Conservation (phyloP, 495 filamentous ascomycete genomes). For the Parachaetomium inaequale region DNA sequence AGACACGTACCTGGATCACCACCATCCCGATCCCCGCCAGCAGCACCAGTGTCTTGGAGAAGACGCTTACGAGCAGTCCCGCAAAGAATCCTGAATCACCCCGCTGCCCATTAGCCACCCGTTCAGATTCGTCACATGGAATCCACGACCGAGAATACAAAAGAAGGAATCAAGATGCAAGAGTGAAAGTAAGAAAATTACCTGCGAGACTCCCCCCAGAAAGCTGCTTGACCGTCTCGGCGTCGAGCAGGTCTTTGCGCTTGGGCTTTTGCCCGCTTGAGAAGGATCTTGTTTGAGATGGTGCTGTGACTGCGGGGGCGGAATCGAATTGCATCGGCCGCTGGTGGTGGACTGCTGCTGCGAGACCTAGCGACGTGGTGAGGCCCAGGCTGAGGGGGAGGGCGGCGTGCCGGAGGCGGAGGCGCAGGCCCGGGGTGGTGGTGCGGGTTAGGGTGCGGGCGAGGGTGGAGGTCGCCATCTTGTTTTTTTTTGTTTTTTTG, state of each 20-base stretch:
- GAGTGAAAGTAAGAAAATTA: slow-evolving; percentile 18
- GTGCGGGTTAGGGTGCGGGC: slow-evolving; percentile 9
- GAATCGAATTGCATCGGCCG: slow-evolving; percentile 34
- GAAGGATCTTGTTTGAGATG: neutral
- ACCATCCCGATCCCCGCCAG: slow-evolving; percentile 69
- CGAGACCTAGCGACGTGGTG: slow-evolving; percentile 23
- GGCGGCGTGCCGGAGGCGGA: slow-evolving; percentile 13
- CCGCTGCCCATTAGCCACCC: neutral
- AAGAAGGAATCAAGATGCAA: neutral
- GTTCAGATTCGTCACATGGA: neutral
- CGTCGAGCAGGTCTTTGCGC: slow-evolving; percentile 41
- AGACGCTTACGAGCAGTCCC: slow-evolving; percentile 67
- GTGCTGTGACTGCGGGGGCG: neutral
- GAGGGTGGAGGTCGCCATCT: slow-evolving; percentile 7
- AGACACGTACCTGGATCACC: slow-evolving; percentile 59
- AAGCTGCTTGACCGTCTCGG: slow-evolving; percentile 60
- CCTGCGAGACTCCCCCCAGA: slow-evolving; percentile 66
- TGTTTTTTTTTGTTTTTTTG: neutral
- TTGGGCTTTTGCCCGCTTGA: neutral
- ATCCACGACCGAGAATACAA: neutral
- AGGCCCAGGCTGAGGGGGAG: slow-evolving; percentile 29
- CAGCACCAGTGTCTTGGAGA: slow-evolving; percentile 70
- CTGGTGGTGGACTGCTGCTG: slow-evolving; percentile 24
- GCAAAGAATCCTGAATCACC: slow-evolving; percentile 54
- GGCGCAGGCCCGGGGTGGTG: slow-evolving; percentile 11